Evolutionary conservation across 1,139 yeast species (phyloP).

Genomic region (Petasospora rhodanensis): DNA sequence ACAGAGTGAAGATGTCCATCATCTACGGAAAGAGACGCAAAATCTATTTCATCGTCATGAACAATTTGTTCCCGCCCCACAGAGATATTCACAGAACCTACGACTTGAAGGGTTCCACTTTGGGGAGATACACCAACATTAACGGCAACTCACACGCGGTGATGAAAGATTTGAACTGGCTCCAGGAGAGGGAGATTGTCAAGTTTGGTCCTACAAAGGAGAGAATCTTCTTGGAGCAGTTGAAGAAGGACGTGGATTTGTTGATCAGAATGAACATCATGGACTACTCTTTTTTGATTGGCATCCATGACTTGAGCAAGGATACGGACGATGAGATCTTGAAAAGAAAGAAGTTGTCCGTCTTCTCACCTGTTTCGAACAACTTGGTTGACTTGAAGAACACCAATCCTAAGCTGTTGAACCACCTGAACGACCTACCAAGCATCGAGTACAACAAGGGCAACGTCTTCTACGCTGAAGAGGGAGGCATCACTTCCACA

Average conservation of each 20-base stretch:
- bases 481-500: conserved; percentile 84
- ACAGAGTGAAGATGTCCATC: conserved; percentile 85
- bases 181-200: conserved; percentile 58
- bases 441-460: conserved; percentile 43
- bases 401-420: conserved; percentile 45
- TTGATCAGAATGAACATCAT: conserved; percentile 75
- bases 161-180: conserved; percentile 86
- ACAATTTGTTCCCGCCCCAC: conserved; percentile 93
- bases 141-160: conserved; percentile 33
- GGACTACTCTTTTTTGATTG: conserved; percentile 91
- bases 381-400: conserved; percentile 39
- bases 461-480: conserved; percentile 68
- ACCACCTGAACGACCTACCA: conserved; percentile 37
- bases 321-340: conserved; percentile 38
- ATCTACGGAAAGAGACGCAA: conserved; percentile 52
- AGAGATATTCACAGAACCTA: conserved; percentile 80
- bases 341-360: conserved; percentile 35
- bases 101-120: conserved; percentile 90
- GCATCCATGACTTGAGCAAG: conserved; percentile 70
- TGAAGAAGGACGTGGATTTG: conserved; percentile 69
- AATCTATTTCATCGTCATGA: conserved; percentile 94
- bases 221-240: conserved; percentile 57
- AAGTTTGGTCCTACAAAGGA: conserved; percentile 70
- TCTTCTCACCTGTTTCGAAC: conserved; percentile 36
- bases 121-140: conserved; percentile 63